phyloP scores from a whole-genome alignment of 257 asterid genomes.

The Solanum pinnatisectum region DNA sequence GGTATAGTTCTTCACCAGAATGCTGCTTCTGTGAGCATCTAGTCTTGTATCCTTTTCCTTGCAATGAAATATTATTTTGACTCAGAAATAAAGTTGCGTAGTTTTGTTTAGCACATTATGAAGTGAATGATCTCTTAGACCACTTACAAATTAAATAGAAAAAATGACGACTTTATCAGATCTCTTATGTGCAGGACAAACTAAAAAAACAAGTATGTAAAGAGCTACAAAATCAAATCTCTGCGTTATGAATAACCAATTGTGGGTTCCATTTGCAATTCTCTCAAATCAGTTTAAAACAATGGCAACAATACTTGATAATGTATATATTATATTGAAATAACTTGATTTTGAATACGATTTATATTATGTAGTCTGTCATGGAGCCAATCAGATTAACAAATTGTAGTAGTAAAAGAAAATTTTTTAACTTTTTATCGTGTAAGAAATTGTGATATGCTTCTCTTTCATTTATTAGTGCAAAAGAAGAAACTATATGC shows the following conservation, averaged over 20 bases:
- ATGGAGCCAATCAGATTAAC: neutral
- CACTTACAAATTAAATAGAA: neutral
- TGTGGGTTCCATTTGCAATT: neutral
- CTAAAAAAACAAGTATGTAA: neutral
- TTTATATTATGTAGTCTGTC: neutral
- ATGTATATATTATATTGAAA: neutral
- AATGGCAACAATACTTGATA: neutral
- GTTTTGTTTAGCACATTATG: neutral
- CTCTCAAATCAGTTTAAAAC: neutral
- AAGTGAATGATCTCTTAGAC: neutral
- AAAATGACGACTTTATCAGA: neutral
- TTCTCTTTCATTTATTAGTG: neutral
- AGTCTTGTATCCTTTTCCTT: neutral
- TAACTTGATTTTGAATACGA: neutral
- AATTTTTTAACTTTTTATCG: neutral
- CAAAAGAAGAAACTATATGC: neutral
- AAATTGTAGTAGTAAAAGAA: neutral
- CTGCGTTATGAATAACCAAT: neutral
- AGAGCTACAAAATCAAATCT: neutral
- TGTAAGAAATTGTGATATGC: neutral
- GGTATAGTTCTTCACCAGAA: conserved; percentile 30
- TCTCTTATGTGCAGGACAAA: neutral
- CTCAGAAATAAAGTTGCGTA: neutral
- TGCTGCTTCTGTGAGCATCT: neutral
- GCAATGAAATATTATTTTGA: neutral